Evolutionary conservation across 2,329 filamentous ascomycete genomes (phyloP).

Genomic region (Xylaria sp.): DNA sequence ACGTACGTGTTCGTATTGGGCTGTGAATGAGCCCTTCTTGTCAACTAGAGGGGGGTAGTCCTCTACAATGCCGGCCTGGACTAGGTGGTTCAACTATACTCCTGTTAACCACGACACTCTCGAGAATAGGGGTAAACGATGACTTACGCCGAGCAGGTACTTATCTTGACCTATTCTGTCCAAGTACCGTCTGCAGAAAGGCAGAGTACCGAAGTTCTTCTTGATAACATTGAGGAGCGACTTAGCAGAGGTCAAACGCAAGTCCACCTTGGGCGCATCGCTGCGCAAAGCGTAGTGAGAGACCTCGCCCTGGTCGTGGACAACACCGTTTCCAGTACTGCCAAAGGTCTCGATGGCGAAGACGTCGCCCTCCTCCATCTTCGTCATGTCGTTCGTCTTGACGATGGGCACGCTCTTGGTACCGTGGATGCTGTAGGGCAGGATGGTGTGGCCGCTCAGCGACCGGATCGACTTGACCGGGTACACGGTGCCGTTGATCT

Average conservation of each 20-base stretch:
- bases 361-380: slow-evolving; percentile 96
- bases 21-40: slow-evolving; percentile 90
- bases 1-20: slow-evolving; percentile 90
- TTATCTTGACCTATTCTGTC: slow-evolving; percentile 93
- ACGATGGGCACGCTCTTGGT: slow-evolving; percentile 92
- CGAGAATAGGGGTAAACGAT: background rate
- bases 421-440: slow-evolving; percentile 85
- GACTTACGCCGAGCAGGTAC: slow-evolving; percentile 76
- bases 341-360: slow-evolving; percentile 97
- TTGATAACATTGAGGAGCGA: slow-evolving; percentile 82
- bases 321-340: slow-evolving; percentile 83
- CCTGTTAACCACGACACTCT: slow-evolving; percentile 26
- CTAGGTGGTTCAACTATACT: slow-evolving; percentile 73
- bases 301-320: slow-evolving; percentile 80
- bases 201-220: slow-evolving; percentile 92
- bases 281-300: slow-evolving; percentile 78
- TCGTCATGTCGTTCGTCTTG: slow-evolving; percentile 78
- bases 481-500: slow-evolving; percentile 71
- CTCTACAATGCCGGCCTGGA: slow-evolving; percentile 78
- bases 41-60: slow-evolving; percentile 85
- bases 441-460: slow-evolving; percentile 84
- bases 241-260: slow-evolving; percentile 77
- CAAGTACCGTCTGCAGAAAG: slow-evolving; percentile 84
- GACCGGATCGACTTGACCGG: slow-evolving; percentile 83
- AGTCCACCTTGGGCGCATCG: slow-evolving; percentile 68